Evolutionary conservation across 1,284 basidiomycete genomes (phyloP).

Genomic region (Coriolopsis trogii): DNA sequence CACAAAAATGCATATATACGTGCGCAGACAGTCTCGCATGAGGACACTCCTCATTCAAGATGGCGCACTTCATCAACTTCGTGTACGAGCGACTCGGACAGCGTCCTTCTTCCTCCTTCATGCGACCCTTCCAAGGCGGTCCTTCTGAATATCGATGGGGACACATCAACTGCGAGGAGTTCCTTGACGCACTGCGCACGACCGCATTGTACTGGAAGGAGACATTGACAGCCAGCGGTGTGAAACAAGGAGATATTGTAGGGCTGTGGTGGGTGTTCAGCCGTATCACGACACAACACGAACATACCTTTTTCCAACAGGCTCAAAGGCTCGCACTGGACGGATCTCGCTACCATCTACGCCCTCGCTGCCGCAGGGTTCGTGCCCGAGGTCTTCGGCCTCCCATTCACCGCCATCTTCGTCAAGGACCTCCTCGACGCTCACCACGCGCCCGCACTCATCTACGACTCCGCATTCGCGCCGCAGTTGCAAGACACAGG

Average conservation of each 20-base stretch:
- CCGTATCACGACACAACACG: not conserved
- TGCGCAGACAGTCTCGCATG: too few relatives aligned
- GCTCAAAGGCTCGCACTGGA: constrained; percentile 29
- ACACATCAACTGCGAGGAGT: constrained; percentile 8
- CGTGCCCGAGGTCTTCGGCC: constrained; percentile 33
- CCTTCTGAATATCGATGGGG: constrained; percentile 3
- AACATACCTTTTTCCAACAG: constrained; percentile 17
- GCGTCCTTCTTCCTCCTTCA: not conserved
- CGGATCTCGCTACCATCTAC: constrained; percentile 33
- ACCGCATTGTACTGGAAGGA: constrained; percentile 3
- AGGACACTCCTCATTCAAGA: too few relatives aligned
- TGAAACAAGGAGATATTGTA: constrained; percentile 11
- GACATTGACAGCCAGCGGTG: not conserved
- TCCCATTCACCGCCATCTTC: constrained; percentile 17
- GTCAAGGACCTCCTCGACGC: constrained; percentile 23
- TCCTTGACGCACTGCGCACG: constrained; percentile 3
- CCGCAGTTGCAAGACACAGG: constrained; percentile 13
- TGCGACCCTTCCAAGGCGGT: constrained; percentile 11
- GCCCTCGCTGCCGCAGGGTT: constrained; percentile 32
- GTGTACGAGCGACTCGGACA: constrained; percentile 1
- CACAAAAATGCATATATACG: too few relatives aligned
- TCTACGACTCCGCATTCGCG: constrained; percentile 26
- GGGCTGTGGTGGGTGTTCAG: constrained; percentile 13
- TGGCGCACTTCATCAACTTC: constrained; percentile 18
- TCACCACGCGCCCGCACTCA: constrained; percentile 25